Base-by-base conservation (phyloP, 1,284 basidiomycete species). In the Salmacisia buchloeana region DNA sequence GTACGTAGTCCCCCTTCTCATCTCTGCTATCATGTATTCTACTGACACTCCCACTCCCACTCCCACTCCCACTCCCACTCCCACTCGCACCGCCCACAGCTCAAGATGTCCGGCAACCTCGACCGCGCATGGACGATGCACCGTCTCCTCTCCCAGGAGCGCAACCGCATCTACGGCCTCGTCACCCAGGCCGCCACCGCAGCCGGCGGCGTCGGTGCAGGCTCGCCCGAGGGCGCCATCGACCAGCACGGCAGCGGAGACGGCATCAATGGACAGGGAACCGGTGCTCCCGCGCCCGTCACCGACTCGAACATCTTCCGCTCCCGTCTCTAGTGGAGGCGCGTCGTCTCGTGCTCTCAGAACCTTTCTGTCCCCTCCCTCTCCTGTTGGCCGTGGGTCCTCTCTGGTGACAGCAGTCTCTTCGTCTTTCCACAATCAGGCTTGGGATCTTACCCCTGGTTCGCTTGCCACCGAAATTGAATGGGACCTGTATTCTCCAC, bases 51-150 rank as follows among this genome's bases (percentile, higher is more conserved):
- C n/a, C 13, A 33, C 12, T 57, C 12, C 58, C n/a, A 25, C 15
- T 23, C 61, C n/a, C 27, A 45, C 61, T 43, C 34, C 46, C 2
- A 4, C 43, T 36, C 10, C 23, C 29, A 2, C n/a, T 23, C 7
- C 15, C 27, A 31, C 6, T 49, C 15, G n/a, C 21, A 31, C 35
- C 43, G 34, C 21, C 29, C 18, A 54, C 61, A 70, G 67, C 71
- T 77, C 66, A 72, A 74, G 64, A 69, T 78, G 61, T 63, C 64
- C 13, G 76, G 76, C 27, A 67, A 75, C 60, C 63, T 77, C n/a
- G 74, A 77, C 57, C 62, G 67, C 6, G 73, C 76, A 0, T 63
- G 75, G 35, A 56, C 65, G 36, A 64, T 76, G 39, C 52, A 71
- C 23, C 63, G 65, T 2, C 60, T 79, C 18, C 60, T 79, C 35